Conservation (phyloP, 495 filamentous ascomycete species). For the Opeltia flavorubescens region DNA sequence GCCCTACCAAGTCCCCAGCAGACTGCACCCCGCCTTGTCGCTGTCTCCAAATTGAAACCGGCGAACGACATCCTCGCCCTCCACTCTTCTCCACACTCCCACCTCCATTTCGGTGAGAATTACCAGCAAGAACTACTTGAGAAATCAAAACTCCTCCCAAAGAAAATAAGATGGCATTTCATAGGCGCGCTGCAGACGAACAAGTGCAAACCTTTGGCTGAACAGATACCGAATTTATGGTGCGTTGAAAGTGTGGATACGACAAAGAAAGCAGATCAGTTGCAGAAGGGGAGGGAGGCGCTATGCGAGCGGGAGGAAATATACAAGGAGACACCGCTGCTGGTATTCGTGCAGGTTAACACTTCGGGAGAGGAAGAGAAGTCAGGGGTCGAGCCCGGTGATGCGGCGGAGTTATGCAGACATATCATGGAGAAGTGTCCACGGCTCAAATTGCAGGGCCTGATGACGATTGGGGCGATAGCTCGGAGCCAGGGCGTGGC, state of each 20-base stretch:
- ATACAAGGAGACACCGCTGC: conserved; percentile 26
- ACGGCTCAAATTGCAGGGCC: conserved; percentile 55
- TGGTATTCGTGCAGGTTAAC: conserved; percentile 86
- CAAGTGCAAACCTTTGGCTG: conserved; percentile 77
- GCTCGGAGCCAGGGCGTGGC: conserved; percentile 59
- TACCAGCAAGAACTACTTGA: conserved; percentile 85
- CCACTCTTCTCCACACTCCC: conserved; percentile 41
- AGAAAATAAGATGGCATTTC: conserved; percentile 84
- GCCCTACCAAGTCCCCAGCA: neutral
- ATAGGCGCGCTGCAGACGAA: conserved; percentile 85
- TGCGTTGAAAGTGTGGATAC: conserved; percentile 83
- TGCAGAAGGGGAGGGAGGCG: conserved; percentile 62
- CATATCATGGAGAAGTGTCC: conserved; percentile 57
- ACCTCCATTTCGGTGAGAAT: conserved; percentile 90
- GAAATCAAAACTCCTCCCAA: conserved; percentile 70
- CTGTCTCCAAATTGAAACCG: conserved; percentile 90
- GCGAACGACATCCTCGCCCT: conserved; percentile 76
- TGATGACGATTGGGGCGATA: conserved; percentile 97
- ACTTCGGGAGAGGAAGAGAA: conserved; percentile 82
- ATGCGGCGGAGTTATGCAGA: conserved; percentile 45
- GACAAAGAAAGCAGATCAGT: conserved; percentile 66
- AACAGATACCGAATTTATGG: conserved; percentile 78
- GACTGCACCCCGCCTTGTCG: conserved; percentile 53
- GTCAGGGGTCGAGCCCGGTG: conserved; percentile 56
- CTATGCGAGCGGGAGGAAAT: conserved; percentile 17